Base-by-base conservation (phyloP, 2,329 filamentous ascomycete genomes). In the Botrytis hyacinthi region DNA sequence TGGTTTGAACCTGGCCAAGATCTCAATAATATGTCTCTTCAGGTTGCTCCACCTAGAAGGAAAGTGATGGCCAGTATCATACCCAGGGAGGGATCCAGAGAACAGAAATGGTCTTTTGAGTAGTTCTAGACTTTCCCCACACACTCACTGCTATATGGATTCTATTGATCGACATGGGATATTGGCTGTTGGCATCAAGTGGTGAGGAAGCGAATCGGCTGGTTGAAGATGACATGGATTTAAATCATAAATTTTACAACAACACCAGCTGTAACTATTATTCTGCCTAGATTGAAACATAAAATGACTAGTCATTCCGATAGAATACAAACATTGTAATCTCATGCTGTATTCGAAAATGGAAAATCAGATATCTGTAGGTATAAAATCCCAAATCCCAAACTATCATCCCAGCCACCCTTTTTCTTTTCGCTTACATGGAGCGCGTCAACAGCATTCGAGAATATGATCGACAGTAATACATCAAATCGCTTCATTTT, bases 31-130 rank as follows among this genome's bases (percentile, higher is more conserved):
- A 57, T 59, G 46, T 46, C 61, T 3, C 18, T 48, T 26, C 48
- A 59, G 44, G 42, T 72, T 35, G 70, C 70, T 66, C 60, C 44
- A 1, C 70, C 46, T 0, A 5, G 8, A 8, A 66, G 35, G 26
- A 72, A 72, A 46, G 46, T 67, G 29, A 42, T 67, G 46, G 37
- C 67, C 14, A 54, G 16, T 35, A 59, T 67, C 20, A 8, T 59
- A 16, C 46, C 20, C 4, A 66, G 46, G 26, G 29, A 67, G 46
- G n/a, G 10, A 57, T 22, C 35, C 20, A 3, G n/a, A 1, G 7
- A 10, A 18, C 44, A 40, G 7, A 44, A 57, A 32, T 71, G 46
- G 60, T 26, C 12, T 57, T 66, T 71, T 44, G 70, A 57, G 20
- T 71, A 51, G 26, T 40, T 48, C 2, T 35, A 6, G 1, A 62